These are phyloP conservation scores for Yarrowia sp. DNA, from an alignment of 805 yeast species.

Conservation along the genomic window DNA sequence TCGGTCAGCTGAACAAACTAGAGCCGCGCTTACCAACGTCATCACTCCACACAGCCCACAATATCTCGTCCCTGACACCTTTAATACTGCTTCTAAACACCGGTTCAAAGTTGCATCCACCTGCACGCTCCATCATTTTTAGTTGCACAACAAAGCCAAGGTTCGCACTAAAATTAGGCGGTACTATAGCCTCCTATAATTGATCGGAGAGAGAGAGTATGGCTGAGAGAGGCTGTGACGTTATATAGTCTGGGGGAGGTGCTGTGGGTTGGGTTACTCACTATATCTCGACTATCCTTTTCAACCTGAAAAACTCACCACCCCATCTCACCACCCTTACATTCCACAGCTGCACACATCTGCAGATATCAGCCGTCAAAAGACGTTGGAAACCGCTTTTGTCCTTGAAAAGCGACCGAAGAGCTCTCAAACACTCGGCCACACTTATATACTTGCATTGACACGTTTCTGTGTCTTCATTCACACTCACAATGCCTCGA, in stretches of 20 bases:
- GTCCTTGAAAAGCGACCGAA: neutral
- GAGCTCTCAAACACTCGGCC: too few relatives aligned
- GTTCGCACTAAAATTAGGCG: conserved; percentile 6
- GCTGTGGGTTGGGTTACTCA: neutral
- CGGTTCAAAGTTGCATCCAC: conserved; percentile 7
- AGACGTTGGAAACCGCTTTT: conserved; percentile 13
- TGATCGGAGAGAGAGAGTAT: neutral
- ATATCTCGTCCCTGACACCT: too few relatives aligned
- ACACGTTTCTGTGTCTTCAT: neutral
- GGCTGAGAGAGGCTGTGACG: too few relatives aligned
- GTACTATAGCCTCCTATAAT: neutral
- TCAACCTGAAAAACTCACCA: neutral
- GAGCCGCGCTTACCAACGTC: too few relatives aligned
- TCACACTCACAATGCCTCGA: conserved; percentile 18
- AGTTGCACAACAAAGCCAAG: neutral
- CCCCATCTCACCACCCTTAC: neutral
- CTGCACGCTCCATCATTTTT: conserved; percentile 19
- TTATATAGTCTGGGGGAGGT: neutral
- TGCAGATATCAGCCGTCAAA: conserved; percentile 4
- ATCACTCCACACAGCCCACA: too few relatives aligned
- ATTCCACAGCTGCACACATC: conserved; percentile 6
- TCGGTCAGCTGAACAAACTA: too few relatives aligned
- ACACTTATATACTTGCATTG: neutral
- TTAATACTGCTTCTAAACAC: neutral
- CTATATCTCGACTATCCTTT: neutral